Conservation (phyloP, 1,139 yeast species). For the Saccharomyces hybrid region DNA sequence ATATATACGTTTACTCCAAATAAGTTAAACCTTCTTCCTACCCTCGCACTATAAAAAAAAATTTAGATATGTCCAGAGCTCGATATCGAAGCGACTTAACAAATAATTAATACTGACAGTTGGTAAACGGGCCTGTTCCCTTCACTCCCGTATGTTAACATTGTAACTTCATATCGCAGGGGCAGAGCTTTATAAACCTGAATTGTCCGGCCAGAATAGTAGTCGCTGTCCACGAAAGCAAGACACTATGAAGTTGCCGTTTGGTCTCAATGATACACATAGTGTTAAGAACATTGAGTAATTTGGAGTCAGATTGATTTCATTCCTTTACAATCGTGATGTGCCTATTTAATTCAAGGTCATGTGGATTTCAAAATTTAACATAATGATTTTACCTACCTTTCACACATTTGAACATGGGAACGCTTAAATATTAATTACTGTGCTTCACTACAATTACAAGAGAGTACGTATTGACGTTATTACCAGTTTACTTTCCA, state of each 20-base stretch:
- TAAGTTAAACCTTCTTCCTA: not conserved
- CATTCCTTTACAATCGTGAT: not conserved
- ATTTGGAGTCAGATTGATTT: not conserved
- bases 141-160: not conserved
- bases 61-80: not conserved
- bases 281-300: not conserved
- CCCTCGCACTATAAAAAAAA: not conserved
- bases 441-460: not conserved
- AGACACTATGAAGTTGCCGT: not conserved
- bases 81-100: not conserved
- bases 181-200: not conserved
- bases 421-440: not conserved
- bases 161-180: not conserved
- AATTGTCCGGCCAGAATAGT: not conserved
- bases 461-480: not conserved
- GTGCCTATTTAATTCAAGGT: not conserved
- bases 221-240: not conserved
- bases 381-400: not conserved
- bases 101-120: not conserved
- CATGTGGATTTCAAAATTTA: not conserved
- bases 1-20: not conserved
- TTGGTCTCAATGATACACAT: not conserved
- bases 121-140: not conserved
- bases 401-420: no score
- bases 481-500: not conserved